A percentile compares a stretch with the other conserved stretches of the same genome.
phyloP scores from a whole-genome alignment of 106 monocot species.

The Allium sativum region DNA sequence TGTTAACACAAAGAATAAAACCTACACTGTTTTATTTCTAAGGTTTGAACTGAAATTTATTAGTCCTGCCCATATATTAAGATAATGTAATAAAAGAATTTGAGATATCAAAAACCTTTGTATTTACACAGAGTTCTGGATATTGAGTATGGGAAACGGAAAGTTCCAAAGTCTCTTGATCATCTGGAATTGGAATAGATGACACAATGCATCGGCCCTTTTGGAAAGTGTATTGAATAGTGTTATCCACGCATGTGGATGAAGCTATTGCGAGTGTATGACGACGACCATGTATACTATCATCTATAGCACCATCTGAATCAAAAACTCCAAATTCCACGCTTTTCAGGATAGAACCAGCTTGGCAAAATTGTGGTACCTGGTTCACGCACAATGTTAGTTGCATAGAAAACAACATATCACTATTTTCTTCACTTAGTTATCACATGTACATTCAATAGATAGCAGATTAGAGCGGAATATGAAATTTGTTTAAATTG shows the following conservation, averaged over 20 bases:
- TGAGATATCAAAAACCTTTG: slow-evolving; percentile 11
- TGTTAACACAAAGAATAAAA: too few species aligned
- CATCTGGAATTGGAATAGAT: slow-evolving; percentile 10
- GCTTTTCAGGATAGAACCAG: slow-evolving; percentile 11
- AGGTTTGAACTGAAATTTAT: too few species aligned
- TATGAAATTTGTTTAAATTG: too few species aligned
- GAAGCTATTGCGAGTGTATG: slow-evolving; percentile 21
- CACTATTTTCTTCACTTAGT: too few species aligned
- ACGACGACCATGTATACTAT: slow-evolving; percentile 15
- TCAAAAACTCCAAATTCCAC: slow-evolving; percentile 24
- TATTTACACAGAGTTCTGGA: slow-evolving; percentile 10
- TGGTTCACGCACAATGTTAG: not conserved
- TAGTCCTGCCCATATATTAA: too few species aligned
- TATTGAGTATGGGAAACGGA: slow-evolving; percentile 12
- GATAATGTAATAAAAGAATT: not conserved
- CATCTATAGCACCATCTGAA: slow-evolving; percentile 23
- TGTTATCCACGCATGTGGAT: slow-evolving; percentile 1
- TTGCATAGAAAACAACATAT: not conserved
- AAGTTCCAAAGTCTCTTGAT: slow-evolving; percentile 7
- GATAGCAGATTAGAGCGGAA: too few species aligned
- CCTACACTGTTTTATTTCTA: too few species aligned
- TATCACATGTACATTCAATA: too few species aligned
- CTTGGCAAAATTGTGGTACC: slow-evolving; percentile 12
- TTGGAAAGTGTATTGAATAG: slow-evolving; percentile 18
- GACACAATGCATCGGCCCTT: slow-evolving; percentile 21